Conservation (phyloP, 139 green algal species). For the Chlamydomonas sp. region DNA sequence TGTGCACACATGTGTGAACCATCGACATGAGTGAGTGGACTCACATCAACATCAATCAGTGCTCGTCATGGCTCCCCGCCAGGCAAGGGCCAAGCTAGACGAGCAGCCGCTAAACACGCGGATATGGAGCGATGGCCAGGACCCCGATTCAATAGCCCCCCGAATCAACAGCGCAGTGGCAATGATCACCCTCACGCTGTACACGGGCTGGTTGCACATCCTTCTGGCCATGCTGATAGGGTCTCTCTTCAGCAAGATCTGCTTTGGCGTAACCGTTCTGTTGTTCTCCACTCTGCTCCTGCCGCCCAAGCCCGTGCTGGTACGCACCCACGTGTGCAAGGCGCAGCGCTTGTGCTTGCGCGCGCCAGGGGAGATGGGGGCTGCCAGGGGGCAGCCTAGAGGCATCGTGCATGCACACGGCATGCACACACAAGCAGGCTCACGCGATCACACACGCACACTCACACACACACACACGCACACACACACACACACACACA, state of each 20-base stretch:
- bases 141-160: no score
- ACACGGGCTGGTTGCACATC: slow-evolving; percentile 37
- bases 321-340: background rate
- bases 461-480: no score
- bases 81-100: no score
- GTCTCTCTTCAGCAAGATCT: slow-evolving; percentile 4
- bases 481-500: background rate
- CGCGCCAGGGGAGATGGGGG: slow-evolving; percentile 18
- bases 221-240: slow-evolving; percentile 18
- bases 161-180: no score
- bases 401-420: background rate
- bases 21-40: no score
- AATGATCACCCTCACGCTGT: slow-evolving; percentile 27
- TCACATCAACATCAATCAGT: no score
- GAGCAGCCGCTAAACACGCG: no score
- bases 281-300: slow-evolving; percentile 23
- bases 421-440: background rate
- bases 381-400: background rate
- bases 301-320: slow-evolving; percentile 20
- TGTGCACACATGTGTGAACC: no score
- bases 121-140: no score
- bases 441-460: no score
- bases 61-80: no score
- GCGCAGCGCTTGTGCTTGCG: slow-evolving; percentile 1
- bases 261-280: slow-evolving; percentile 1